Percentiles rank a stretch among this genome's conserved stretches.
phyloP scores from a whole-genome alignment of 208 protist species.

The Tritrichomonas musculus region DNA sequence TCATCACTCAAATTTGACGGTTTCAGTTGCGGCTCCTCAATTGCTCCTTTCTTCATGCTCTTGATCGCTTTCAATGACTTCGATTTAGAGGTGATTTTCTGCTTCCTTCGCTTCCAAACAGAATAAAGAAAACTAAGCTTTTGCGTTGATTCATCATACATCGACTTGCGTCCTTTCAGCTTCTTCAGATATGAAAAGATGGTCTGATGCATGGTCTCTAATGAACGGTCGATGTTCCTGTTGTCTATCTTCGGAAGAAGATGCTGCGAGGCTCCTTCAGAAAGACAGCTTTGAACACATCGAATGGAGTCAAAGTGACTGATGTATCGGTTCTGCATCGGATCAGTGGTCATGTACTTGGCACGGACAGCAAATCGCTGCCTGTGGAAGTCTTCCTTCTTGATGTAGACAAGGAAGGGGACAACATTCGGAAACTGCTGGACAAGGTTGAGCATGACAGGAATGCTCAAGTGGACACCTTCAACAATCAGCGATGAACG shows the following conservation, averaged over 20 bases:
- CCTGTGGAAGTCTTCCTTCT: not conserved
- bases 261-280: not conserved
- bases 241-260: constrained; percentile 14
- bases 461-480: not conserved
- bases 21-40: not conserved
- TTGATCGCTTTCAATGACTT: not conserved
- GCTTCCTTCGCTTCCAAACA: not conserved
- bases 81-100: not conserved
- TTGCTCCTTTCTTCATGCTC: not conserved
- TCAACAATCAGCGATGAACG: not conserved
- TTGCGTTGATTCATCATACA: not conserved
- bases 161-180: not conserved
- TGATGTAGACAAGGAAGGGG: constrained; percentile 36
- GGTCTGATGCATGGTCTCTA: constrained; percentile 27
- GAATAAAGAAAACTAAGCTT: not conserved
- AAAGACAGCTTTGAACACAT: not conserved
- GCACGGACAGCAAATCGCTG: constrained; percentile 33
- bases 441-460: not conserved
- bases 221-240: constrained; percentile 4
- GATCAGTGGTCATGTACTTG: constrained; percentile 29
- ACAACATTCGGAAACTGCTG: not conserved
- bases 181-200: constrained; percentile 13
- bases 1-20: not conserved
- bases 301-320: not conserved
- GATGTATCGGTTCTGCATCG: constrained; percentile 3